Conservation (phyloP, 345 rosid species). For the Diplotaxis tenuifolia region DNA sequence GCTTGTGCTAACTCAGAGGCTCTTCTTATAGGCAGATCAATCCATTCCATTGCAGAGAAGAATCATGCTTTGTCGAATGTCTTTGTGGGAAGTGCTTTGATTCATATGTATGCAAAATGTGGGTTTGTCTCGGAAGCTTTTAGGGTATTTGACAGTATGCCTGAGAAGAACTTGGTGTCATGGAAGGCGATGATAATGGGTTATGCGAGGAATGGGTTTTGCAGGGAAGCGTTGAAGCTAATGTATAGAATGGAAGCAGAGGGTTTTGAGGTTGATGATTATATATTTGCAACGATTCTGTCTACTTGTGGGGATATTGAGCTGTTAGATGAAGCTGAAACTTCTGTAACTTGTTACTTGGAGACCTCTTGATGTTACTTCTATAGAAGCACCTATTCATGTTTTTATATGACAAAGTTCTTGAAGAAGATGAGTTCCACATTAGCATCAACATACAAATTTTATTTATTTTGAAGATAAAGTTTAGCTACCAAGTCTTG, state of each 20-base stretch:
- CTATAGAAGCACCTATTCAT: conserved; percentile 4
- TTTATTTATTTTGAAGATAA: background rate
- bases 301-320: conserved; percentile 64
- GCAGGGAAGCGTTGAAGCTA: conserved; percentile 79
- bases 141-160: conserved; percentile 74
- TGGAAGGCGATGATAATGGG: conserved; percentile 87
- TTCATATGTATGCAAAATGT: conserved; percentile 84
- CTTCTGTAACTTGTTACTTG: conserved; percentile 41
- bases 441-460: conserved; percentile 24
- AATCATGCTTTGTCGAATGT: conserved; percentile 58
- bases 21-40: conserved; percentile 56
- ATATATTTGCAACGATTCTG: conserved; percentile 55
- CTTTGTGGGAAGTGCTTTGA: conserved; percentile 77
- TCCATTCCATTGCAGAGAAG: conserved; percentile 83
- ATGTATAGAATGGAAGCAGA: conserved; percentile 77
- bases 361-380: conserved; percentile 38
- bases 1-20: conserved; percentile 80
- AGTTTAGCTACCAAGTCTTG: background rate
- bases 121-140: conserved; percentile 72
- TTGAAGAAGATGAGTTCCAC: background rate
- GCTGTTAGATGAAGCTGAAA: conserved; percentile 37
- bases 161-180: conserved; percentile 64
- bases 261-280: conserved; percentile 75
- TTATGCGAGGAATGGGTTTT: conserved; percentile 68
- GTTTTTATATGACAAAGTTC: conserved; percentile 8